These are phyloP conservation scores for Millerozyma miso DNA, from an alignment of 805 yeast species.

Conservation along the genomic window DNA sequence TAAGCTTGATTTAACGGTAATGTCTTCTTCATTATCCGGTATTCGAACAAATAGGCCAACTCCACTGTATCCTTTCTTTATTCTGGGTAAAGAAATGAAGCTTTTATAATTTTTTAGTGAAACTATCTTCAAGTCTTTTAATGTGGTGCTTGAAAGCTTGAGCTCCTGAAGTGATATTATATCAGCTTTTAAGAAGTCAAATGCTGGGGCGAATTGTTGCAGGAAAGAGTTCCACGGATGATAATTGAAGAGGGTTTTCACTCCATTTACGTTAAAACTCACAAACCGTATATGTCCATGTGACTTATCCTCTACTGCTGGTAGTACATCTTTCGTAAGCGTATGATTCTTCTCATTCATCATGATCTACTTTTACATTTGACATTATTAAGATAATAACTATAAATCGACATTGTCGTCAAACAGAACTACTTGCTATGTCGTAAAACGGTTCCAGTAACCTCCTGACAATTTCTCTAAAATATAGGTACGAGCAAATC, in stretches of 20 bases:
- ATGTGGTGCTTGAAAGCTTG: slow-evolving; percentile 42
- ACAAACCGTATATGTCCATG: slow-evolving; percentile 52
- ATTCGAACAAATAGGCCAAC: slow-evolving; percentile 76
- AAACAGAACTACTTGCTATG: too few relatives aligned
- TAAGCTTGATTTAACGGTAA: slow-evolving; percentile 30
- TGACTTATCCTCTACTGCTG: too few relatives aligned
- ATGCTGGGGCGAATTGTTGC: slow-evolving; percentile 39
- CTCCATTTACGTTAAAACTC: slow-evolving; percentile 83
- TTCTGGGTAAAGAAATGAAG: slow-evolving; percentile 63
- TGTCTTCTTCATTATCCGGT: slow-evolving; percentile 43
- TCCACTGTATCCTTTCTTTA: slow-evolving; percentile 84
- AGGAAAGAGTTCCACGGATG: slow-evolving; percentile 70
- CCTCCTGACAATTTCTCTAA: too few relatives aligned
- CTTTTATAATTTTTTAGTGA: slow-evolving; percentile 54
- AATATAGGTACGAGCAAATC: too few relatives aligned
- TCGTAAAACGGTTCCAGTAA: too few relatives aligned
- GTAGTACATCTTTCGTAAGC: too few relatives aligned
- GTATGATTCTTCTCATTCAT: too few relatives aligned
- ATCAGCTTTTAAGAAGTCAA: slow-evolving; percentile 60
- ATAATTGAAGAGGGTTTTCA: slow-evolving; percentile 73
- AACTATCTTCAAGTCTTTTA: slow-evolving; percentile 42
- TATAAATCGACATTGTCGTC: too few relatives aligned
- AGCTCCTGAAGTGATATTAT: slow-evolving; percentile 84
- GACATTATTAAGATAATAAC: too few relatives aligned
- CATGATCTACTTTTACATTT: too few relatives aligned